A percentile compares a stretch with the other conserved stretches of the same genome.
These are phyloP conservation scores for Corymbia maculata DNA, from an alignment of 345 rosid species.

Conservation along the genomic window DNA sequence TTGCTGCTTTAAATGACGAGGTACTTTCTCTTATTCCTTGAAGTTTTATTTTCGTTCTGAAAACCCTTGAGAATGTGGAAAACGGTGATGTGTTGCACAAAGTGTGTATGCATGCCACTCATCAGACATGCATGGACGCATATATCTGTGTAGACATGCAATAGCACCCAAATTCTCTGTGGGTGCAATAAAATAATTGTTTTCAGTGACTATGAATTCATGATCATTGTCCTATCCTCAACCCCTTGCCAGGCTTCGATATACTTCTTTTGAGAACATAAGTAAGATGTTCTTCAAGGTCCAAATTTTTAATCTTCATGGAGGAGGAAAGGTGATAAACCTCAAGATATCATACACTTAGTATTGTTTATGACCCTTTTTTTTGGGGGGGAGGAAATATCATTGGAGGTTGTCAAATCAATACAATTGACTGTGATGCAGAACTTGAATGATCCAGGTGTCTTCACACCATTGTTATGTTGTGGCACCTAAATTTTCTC, in stretches of 20 bases:
- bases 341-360: background rate
- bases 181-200: background rate
- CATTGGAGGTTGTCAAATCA: background rate
- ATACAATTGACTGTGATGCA: background rate
- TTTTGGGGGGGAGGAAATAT: background rate
- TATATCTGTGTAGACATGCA: background rate
- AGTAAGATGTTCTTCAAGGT: background rate
- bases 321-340: background rate
- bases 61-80: background rate
- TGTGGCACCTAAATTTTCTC: background rate
- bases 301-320: background rate
- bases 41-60: background rate
- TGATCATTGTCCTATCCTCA: background rate
- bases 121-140: background rate
- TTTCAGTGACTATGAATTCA: background rate
- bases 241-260: background rate
- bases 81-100: background rate
- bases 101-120: background rate
- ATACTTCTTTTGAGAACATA: background rate
- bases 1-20: slow-evolving; percentile 99
- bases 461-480: background rate
- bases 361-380: background rate
- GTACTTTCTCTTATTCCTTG: slow-evolving; percentile 16
- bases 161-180: background rate
- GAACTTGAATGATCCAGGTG: background rate